These are phyloP conservation scores for Apophysomyces trapeziformis DNA, from an alignment of 371 early-diverging fungal genomes.

Conservation along the genomic window DNA sequence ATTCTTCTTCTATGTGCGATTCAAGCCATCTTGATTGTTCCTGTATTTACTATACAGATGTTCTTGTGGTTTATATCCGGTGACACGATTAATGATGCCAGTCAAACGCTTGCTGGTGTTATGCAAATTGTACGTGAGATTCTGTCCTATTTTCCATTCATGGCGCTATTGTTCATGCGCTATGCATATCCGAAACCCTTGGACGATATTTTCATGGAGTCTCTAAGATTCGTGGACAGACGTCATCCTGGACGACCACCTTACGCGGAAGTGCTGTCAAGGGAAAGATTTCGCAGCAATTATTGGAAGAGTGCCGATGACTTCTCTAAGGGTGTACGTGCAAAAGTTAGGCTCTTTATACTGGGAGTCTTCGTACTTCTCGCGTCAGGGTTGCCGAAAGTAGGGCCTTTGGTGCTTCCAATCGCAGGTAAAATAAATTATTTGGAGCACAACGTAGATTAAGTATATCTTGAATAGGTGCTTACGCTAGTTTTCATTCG, in stretches of 20 bases:
- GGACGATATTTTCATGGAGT: conserved; percentile 68
- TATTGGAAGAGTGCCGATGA: conserved; percentile 59
- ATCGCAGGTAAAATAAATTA: conserved; percentile 43
- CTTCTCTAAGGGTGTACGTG: conserved; percentile 32
- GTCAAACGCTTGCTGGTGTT: not conserved
- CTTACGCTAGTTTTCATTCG: conserved; percentile 46
- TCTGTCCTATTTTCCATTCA: conserved; percentile 18
- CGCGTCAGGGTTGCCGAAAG: conserved; percentile 56
- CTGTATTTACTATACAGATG: not conserved
- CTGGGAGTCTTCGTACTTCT: conserved; percentile 45
- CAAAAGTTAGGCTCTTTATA: not conserved
- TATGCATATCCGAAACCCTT: conserved; percentile 68
- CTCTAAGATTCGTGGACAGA: conserved; percentile 50
- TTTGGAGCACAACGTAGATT: not conserved
- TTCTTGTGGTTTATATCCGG: not conserved
- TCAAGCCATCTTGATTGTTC: not conserved
- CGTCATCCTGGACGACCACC: conserved; percentile 47
- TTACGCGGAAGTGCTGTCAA: conserved; percentile 48
- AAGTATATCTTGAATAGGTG: conserved; percentile 27
- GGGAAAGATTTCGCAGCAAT: conserved; percentile 45
- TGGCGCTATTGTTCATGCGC: conserved; percentile 63
- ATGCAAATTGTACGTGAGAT: not conserved
- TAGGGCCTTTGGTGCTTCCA: conserved; percentile 66
- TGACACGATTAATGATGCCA: not conserved
- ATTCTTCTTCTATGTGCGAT: not conserved